Evolutionary conservation across 768 basidiomycete species (phyloP).

Genomic region (Termitomyces titanicus): DNA sequence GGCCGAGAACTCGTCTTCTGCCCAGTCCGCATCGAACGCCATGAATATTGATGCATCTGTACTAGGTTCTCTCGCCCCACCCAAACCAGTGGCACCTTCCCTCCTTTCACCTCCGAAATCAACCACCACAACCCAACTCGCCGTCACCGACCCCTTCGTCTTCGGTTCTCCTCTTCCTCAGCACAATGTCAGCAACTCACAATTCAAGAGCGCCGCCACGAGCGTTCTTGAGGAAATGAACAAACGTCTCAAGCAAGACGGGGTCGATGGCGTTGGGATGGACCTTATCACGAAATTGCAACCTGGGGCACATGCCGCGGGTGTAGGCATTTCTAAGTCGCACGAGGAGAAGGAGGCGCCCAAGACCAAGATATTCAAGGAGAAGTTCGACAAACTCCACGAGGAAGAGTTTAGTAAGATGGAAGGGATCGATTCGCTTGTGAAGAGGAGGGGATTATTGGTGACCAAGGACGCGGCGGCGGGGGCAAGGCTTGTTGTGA

Average conservation of each 20-base stretch:
- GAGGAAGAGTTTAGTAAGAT: slow-evolving; percentile 68
- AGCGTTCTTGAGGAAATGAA: slow-evolving; percentile 84
- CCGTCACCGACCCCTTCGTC: slow-evolving; percentile 49
- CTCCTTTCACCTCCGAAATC: slow-evolving; percentile 8
- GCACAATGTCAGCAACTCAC: slow-evolving; percentile 57
- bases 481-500: slow-evolving; percentile 21
- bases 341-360: slow-evolving; percentile 30
- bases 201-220: slow-evolving; percentile 65
- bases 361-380: slow-evolving; percentile 27
- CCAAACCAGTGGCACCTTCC: slow-evolving; percentile 1
- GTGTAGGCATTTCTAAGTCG: slow-evolving; percentile 7
- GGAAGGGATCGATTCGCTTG: slow-evolving; percentile 61
- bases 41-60: slow-evolving; percentile 25
- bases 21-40: slow-evolving; percentile 1
- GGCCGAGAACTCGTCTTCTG: slow-evolving; percentile 16
- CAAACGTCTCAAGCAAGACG: slow-evolving; percentile 55
- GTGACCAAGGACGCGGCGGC: slow-evolving; percentile 11
- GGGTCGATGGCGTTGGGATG: slow-evolving; percentile 44
- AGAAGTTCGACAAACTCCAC: slow-evolving; percentile 58
- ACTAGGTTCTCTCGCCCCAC: slow-evolving; percentile 27
- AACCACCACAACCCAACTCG: slow-evolving; percentile 19
- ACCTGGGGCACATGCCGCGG: slow-evolving; percentile 21
- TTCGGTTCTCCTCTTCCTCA: slow-evolving; percentile 76
- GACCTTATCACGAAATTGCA: slow-evolving; percentile 42
- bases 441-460: slow-evolving; percentile 27